Evolutionary conservation across 768 basidiomycete species (phyloP), one percentile per base, ranked within the genome.

Genomic region (Xerocomellus dryophilus): DNA sequence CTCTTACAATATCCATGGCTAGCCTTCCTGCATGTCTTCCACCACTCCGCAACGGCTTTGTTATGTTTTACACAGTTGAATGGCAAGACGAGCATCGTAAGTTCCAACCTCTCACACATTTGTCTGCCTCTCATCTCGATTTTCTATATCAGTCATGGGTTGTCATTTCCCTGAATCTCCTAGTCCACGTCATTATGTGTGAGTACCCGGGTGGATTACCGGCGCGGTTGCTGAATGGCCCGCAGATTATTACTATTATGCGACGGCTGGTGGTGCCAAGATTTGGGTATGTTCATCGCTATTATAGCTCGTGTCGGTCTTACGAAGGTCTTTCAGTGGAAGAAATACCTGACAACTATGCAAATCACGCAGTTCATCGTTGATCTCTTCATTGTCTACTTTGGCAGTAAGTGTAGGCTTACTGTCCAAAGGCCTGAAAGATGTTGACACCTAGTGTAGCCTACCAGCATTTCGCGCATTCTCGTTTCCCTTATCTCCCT

Each of bases 21-120:
- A 95, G 94, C 92, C 63, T 98, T 99, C 76, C 77, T 99, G 57
- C 97, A 98, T 73, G 96, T 99, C 59, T 98, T 97, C 79, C 97
- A 98, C 73, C 97, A 99, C 77, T 93, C 97, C 53, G 97, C 96
- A 17, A 98, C 97, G 54, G 96, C 96, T 55, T 73, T 98, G 57
- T 78, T 99, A 53, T 98, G 97, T 76, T 98, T 85, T 71, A 85
- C 86, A 50, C 96, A 99, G 75, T 79, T 99, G 61, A 88, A 97
- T 63, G 97, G 97, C 60, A 85, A 82, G 71, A 98, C 97, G 43
- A 94, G 89, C 63, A 86, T 98, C 48, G 94, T 95, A 72, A 64
- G 91, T 80, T 34, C 18, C 21, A 31, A 2, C 55, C 2, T 23
- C 21, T 27, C 12, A 45, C 36, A 5, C 36, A n/a, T 38, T 23